phyloP scores from a whole-genome alignment of 2,329 filamentous ascomycete genomes.

The Knoxdaviesia capensis region DNA sequence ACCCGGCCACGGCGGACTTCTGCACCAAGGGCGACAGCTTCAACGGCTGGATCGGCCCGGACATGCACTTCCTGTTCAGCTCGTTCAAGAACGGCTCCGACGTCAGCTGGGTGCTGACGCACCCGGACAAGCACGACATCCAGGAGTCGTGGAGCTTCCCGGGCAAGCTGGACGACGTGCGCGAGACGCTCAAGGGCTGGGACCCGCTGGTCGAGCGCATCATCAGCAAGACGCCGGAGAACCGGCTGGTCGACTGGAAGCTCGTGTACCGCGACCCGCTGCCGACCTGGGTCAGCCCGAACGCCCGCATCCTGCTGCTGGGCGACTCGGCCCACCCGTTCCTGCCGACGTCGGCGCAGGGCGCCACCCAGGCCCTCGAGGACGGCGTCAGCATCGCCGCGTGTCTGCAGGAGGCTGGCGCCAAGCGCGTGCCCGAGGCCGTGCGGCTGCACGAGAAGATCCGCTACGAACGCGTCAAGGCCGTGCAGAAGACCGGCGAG shows the following conservation, averaged over 20 bases:
- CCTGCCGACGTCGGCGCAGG: constrained; percentile 18
- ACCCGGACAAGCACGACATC: constrained; percentile 31
- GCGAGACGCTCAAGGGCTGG: constrained; percentile 29
- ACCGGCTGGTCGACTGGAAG: constrained; percentile 25
- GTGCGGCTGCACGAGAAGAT: constrained; percentile 17
- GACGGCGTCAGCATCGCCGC: constrained; percentile 19
- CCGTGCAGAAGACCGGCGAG: constrained; percentile 22
- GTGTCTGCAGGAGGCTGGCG: constrained; percentile 10
- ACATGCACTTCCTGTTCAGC: constrained; percentile 35
- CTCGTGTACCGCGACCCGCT: constrained; percentile 27
- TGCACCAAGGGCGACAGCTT: constrained; percentile 36
- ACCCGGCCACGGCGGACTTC: constrained; percentile 30
- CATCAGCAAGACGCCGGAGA: constrained; percentile 21
- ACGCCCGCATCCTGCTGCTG: constrained; percentile 15
- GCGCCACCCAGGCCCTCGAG: constrained; percentile 19
- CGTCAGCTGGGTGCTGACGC: constrained; percentile 38
- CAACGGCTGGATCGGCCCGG: constrained; percentile 36
- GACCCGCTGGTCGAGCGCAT: constrained; percentile 15
- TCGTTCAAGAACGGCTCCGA: constrained; percentile 34
- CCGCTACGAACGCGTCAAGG: constrained; percentile 20
- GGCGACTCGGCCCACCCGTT: constrained; percentile 21
- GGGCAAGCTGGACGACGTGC: constrained; percentile 28
- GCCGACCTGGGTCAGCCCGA: constrained; percentile 18
- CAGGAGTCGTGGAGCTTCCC: constrained; percentile 34
- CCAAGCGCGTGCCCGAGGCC: constrained; percentile 10